These are phyloP conservation scores for Diphasiastrum complanatum DNA, from an alignment of 83 land plant species.

Conservation along the genomic window DNA sequence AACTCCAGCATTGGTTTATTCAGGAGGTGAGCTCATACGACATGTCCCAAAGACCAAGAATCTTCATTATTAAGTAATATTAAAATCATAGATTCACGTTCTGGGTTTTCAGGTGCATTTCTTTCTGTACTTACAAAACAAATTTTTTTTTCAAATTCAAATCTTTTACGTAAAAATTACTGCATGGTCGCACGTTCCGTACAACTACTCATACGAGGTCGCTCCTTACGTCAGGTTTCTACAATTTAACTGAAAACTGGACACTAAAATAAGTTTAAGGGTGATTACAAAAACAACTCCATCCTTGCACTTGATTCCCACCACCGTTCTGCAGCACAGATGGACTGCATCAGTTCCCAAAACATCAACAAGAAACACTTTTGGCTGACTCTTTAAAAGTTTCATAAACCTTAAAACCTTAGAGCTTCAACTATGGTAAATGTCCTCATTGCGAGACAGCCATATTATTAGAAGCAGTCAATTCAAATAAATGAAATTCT, in stretches of 20 bases:
- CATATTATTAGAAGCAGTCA: background rate
- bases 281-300: slow-evolving; percentile 74
- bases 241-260: background rate
- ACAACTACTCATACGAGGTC: slow-evolving; percentile 1
- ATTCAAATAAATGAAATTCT: background rate
- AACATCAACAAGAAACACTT: background rate
- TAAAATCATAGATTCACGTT: no score
- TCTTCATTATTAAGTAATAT: no score
- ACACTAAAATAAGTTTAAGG: background rate
- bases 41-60: no score
- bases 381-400: background rate
- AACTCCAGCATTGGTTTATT: no score
- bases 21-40: no score
- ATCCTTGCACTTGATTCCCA: slow-evolving; percentile 96
- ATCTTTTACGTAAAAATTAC: no score
- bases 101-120: no score
- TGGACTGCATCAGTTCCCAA: no score
- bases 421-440: background rate
- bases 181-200: no score
- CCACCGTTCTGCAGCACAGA: slow-evolving; percentile 74
- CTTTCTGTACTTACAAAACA: no score
- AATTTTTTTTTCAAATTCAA: no score
- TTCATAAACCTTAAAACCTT: background rate
- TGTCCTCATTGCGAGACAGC: background rate
- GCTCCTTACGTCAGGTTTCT: background rate